Conservation (phyloP, 2,329 filamentous ascomycete genomes). For the Polytolypa hystricis region DNA sequence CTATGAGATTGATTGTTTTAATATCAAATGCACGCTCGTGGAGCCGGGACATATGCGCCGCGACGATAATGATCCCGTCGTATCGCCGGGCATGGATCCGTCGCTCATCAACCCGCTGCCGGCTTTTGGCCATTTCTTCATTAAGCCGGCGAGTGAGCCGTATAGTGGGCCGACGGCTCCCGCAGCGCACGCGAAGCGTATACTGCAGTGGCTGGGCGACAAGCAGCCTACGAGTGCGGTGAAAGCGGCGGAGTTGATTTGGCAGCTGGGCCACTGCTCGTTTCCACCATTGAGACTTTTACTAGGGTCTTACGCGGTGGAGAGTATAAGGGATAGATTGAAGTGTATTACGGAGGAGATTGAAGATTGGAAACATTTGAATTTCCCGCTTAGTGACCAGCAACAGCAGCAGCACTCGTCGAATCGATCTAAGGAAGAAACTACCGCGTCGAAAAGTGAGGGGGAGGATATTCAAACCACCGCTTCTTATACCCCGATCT, state of each 20-base stretch:
- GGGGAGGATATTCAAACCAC: not conserved
- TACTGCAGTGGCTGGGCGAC: slow-evolving; percentile 90
- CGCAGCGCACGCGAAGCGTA: slow-evolving; percentile 75
- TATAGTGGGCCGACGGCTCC: slow-evolving; percentile 71
- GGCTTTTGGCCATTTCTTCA: slow-evolving; percentile 82
- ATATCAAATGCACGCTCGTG: slow-evolving; percentile 86
- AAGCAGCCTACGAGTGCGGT: slow-evolving; percentile 85
- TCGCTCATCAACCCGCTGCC: slow-evolving; percentile 43
- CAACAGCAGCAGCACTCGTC: slow-evolving; percentile 7
- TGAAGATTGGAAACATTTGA: slow-evolving; percentile 83
- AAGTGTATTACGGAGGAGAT: slow-evolving; percentile 89
- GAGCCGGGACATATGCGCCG: slow-evolving; percentile 80
- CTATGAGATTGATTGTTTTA: slow-evolving; percentile 85
- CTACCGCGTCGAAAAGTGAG: not conserved
- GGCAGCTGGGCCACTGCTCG: slow-evolving; percentile 90
- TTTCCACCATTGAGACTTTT: slow-evolving; percentile 79
- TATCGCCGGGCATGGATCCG: not conserved
- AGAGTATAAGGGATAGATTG: slow-evolving; percentile 84
- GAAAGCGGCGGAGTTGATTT: slow-evolving; percentile 85
- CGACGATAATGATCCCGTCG: slow-evolving; percentile 48
- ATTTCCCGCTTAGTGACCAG: slow-evolving; percentile 44
- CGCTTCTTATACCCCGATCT: not conserved
- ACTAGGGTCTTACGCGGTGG: slow-evolving; percentile 88
- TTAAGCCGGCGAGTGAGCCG: slow-evolving; percentile 72
- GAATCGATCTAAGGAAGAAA: not conserved